Conservation (phyloP, 352 stramenopile species). For the Nothophytophthora sp. region DNA sequence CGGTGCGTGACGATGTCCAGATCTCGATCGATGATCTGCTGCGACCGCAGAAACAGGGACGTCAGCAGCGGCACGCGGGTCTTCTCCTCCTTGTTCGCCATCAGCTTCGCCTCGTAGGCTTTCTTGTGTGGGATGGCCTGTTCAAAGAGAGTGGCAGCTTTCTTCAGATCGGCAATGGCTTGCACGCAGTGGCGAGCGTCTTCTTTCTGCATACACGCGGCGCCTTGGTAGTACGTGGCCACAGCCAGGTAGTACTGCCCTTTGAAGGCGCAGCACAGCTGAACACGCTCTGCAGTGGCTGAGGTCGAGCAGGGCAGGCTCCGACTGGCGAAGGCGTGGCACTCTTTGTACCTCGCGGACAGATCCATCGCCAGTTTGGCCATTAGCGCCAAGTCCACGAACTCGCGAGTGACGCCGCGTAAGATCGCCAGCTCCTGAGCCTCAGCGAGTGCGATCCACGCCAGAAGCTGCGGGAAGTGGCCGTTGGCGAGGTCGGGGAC, state of each 20-base stretch:
- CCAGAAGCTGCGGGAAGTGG: slow-evolving; percentile 45
- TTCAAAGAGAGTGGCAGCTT: slow-evolving; percentile 36
- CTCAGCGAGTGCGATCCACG: slow-evolving; percentile 62
- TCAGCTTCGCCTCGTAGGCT: slow-evolving; percentile 40
- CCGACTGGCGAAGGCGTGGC: slow-evolving; percentile 25
- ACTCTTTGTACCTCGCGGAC: slow-evolving; percentile 49
- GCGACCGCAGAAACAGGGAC: slow-evolving; percentile 48
- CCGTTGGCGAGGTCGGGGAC: slow-evolving; percentile 58
- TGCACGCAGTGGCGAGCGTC: slow-evolving; percentile 49
- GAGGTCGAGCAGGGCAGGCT: slow-evolving; percentile 43
- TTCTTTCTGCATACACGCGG: slow-evolving; percentile 53
- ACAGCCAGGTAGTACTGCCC: slow-evolving; percentile 56
- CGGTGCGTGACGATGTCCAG: slow-evolving; percentile 68
- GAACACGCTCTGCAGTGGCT: slow-evolving; percentile 35
- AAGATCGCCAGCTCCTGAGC: slow-evolving; percentile 71
- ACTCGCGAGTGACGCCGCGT: slow-evolving; percentile 54
- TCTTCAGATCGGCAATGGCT: slow-evolving; percentile 64
- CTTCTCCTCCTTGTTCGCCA: slow-evolving; percentile 33
- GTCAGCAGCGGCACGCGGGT: slow-evolving; percentile 36
- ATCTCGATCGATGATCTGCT: slow-evolving; percentile 68
- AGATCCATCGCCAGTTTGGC: slow-evolving; percentile 65
- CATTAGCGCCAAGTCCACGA: slow-evolving; percentile 70
- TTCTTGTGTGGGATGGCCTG: slow-evolving; percentile 32
- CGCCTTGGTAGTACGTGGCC: slow-evolving; percentile 65
- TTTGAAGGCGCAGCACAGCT: slow-evolving; percentile 60